Evolutionary conservation across 176 grass and related monocot species (phyloP), one percentile per base, ranked within the genome.

Genomic region (Raddia guianensis): DNA sequence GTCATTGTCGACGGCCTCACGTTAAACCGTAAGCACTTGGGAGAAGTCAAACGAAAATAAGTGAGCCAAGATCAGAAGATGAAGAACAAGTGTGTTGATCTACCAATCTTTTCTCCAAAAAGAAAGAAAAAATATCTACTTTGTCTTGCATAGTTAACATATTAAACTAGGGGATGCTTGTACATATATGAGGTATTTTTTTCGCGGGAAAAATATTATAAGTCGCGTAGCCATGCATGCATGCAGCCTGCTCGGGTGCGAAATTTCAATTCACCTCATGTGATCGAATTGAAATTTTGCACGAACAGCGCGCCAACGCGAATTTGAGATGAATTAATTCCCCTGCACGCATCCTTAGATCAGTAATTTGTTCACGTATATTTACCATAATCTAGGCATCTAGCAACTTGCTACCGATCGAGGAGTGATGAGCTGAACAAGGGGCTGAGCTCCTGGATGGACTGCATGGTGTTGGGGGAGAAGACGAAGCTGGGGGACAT

Each of bases 381-480:
- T 70, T n/a, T 37, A 48, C 21, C 10, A 70, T 48, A 37, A 34
- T n/a, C 45, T 81, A 35, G 5, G 35, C 69, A 51, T 50, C 13
- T 9, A 20, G 27, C 27, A 27, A 27, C 27, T 27, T 27, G 27
- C 27, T 27, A 27, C 27, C 27, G 27, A 27, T 27, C 27, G 27
- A 27, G 27, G 27, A 27, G 27, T 27, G 67, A 72, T 37, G 27
- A 21, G 50, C 12, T 82, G 63, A 83, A 27, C 70, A 87, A 47
- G 64, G 84, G 57, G 56, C 69, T 72, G 70, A 90, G 89, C 63
- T 90, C 84, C 65, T 87, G 89, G 51, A 91, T 80, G 44, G 70
- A 67, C 27, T 70, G 50, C 84, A 86, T 73, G 55, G 75, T 87
- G 80, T 63, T 87, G 27, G 84, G 84, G 49, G 80, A 83, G 79